Base-by-base conservation (phyloP, 306 rosid genomes). In the Dryas drummondii region DNA sequence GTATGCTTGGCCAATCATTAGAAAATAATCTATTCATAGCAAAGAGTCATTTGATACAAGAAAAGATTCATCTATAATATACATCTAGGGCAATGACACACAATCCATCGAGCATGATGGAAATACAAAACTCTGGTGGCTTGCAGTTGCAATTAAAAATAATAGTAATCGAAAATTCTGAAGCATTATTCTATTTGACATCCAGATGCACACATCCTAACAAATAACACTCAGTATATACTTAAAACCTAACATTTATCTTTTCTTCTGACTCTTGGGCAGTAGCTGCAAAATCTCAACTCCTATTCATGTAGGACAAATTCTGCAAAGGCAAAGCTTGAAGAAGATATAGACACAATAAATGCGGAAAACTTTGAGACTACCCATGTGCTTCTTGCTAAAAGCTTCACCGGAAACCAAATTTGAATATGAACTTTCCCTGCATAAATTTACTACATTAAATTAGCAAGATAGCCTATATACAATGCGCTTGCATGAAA, bases 101-200 rank as follows among this genome's bases (percentile, higher is more conserved):
- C 4, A 54, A 22, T 7, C 45, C 75, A 45, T 58, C 67, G 2
- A 9, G 32, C 40, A 14, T 14, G 76, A 26, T 45, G 56, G 47
- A 47, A 46, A 27, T 45, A 19, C 76, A 72, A 72, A 58, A 72
- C 12, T 72, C 76, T 14, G 56, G 76, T 17, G 22, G 67, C 67
- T 46, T 57, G 46, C 68, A 5, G 47, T 59, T 26, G 68, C 47
- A 58, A 50, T 55, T 41, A 62, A 41, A 47, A 40, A 37, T 37
- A 19, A 55, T 40, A 71, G 45, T 40, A 4, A 10, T 44, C 17
- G 61, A 11, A 44, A 59, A 56, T 45, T 26, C 4, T 7, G 22
- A 4, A 26, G 46, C 7, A 37, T 52, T 40, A n/a, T 16, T 52
- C 11, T 52, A 16, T 41, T 22, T 13, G 32, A 58, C 56, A 19